Percentiles rank a stretch among this genome's conserved stretches.
These are phyloP conservation scores for Kwoniella mangroviensis DNA, from an alignment of 768 basidiomycete species.

Conservation along the genomic window DNA sequence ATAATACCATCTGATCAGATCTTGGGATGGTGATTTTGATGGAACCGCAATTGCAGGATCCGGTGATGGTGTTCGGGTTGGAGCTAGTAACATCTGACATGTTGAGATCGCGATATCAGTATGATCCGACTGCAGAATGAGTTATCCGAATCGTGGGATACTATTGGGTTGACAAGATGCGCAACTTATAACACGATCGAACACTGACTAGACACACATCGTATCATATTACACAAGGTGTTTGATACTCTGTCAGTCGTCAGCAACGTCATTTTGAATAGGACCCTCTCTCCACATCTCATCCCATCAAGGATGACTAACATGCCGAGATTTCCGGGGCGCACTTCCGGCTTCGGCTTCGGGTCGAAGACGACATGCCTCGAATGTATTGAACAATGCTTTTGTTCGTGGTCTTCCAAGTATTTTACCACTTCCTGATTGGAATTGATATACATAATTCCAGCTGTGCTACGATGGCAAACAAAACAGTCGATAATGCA, in stretches of 20 bases:
- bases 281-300: neutral
- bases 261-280: neutral
- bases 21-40: conserved; percentile 17
- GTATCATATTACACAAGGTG: neutral
- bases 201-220: too few relatives aligned
- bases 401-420: too few relatives aligned
- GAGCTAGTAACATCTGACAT: conserved; percentile 12
- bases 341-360: neutral
- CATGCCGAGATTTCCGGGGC: neutral
- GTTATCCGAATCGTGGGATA: too few relatives aligned
- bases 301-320: neutral
- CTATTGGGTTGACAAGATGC: too few relatives aligned
- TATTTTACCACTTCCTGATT: too few relatives aligned
- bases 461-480: neutral
- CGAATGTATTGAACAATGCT: too few relatives aligned
- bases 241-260: neutral
- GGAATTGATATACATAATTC: too few relatives aligned
- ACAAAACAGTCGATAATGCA: conserved; percentile 1
- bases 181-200: too few relatives aligned
- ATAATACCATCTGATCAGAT: conserved; percentile 5
- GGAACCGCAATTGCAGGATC: conserved; percentile 21
- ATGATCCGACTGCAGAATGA: too few relatives aligned
- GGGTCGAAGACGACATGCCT: too few relatives aligned
- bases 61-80: conserved; percentile 8
- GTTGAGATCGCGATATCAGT: neutral